Conservation (phyloP, 2,329 filamentous ascomycete genomes). For the Cladosporium sp. region DNA sequence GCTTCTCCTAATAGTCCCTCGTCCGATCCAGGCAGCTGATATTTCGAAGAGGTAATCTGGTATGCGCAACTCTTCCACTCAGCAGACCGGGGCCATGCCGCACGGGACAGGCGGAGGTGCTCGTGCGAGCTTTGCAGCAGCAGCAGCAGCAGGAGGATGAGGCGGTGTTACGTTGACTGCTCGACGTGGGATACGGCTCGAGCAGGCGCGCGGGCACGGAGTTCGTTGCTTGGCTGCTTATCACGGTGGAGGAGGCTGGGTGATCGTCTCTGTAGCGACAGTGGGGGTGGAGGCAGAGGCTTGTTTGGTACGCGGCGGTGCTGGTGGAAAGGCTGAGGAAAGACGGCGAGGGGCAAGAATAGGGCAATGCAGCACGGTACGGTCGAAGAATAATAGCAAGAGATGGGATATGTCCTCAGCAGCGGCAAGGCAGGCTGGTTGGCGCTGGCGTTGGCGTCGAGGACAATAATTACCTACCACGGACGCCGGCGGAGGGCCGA, state of each 20-base stretch:
- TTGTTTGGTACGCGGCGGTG: neutral
- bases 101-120: constrained; percentile 13
- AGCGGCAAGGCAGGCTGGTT: neutral
- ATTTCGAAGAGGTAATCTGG: neutral
- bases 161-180: neutral
- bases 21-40: constrained; percentile 4
- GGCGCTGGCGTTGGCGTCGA: neutral
- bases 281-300: neutral
- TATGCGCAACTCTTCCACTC: constrained; percentile 15
- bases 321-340: neutral
- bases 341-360: neutral
- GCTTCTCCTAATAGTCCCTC: neutral
- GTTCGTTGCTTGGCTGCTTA: neutral
- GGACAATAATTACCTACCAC: neutral
- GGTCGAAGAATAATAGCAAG: neutral
- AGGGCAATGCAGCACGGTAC: no score
- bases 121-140: constrained; percentile 7
- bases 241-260: constrained; percentile 10
- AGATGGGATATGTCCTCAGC: constrained; percentile 7
- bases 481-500: constrained; percentile 9
- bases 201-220: constrained; percentile 1
- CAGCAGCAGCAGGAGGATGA: neutral
- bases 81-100: constrained; percentile 13
- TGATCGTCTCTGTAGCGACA: constrained; percentile 15
- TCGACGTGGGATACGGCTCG: neutral